These are phyloP conservation scores for Ormosia emarginata DNA, from an alignment of 306 rosid species.

Conservation along the genomic window DNA sequence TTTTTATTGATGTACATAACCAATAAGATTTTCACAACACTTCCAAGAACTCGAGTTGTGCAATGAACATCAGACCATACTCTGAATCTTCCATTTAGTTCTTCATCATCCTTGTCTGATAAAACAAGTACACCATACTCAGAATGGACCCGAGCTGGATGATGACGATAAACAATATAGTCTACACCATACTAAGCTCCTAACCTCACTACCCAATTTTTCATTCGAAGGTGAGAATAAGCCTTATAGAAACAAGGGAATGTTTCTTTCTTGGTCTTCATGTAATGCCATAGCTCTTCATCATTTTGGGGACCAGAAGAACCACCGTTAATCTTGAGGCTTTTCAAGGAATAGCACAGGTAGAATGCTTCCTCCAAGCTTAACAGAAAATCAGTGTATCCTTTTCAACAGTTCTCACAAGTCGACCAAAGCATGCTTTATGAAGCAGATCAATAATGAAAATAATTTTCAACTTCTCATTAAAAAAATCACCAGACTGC, in stretches of 20 bases:
- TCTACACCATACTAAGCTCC: constrained; percentile 56
- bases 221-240: constrained; percentile 50
- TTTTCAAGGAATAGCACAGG: constrained; percentile 37
- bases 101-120: constrained; percentile 24
- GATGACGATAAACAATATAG: constrained; percentile 57
- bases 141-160: constrained; percentile 57
- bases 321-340: constrained; percentile 37
- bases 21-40: constrained; percentile 53
- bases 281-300: constrained; percentile 43
- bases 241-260: constrained; percentile 50
- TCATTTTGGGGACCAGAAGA: not conserved
- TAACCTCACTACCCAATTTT: constrained; percentile 61
- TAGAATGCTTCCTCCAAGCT: constrained; percentile 57
- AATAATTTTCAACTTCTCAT: too few relatives aligned
- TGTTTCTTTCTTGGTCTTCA: constrained; percentile 31
- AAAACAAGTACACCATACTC: constrained; percentile 55
- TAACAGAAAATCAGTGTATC: constrained; percentile 46
- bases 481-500: too few relatives aligned
- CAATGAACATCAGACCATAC: constrained; percentile 62
- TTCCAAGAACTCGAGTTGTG: constrained; percentile 45
- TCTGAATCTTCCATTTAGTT: constrained; percentile 37
- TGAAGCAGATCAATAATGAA: constrained; percentile 29
- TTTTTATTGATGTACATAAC: constrained; percentile 36
- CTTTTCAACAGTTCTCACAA: constrained; percentile 32
- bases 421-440: constrained; percentile 49